Conservation (phyloP, 208 protist species). For the Leishmania guyanensis region DNA sequence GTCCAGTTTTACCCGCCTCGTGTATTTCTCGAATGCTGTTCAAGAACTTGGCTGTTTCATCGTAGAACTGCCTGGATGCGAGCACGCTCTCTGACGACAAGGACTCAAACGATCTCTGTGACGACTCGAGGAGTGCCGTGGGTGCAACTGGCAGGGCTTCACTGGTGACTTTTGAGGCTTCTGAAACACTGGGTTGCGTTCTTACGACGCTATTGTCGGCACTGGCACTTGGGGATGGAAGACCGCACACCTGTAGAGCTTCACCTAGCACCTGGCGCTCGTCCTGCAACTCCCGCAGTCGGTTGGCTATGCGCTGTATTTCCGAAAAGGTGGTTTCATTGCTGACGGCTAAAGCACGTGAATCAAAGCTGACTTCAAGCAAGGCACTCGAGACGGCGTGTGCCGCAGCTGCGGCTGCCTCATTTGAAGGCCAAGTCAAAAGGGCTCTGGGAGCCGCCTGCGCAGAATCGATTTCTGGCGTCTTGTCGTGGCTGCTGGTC, state of each 20-base stretch:
- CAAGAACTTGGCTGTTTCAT: slow-evolving; percentile 28
- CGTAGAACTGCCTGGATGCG: not conserved
- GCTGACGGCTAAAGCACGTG: slow-evolving; percentile 15
- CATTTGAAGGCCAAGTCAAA: not conserved
- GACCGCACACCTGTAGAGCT: not conserved
- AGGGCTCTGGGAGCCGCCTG: not conserved
- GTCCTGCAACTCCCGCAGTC: slow-evolving; percentile 15
- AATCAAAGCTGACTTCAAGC: slow-evolving; percentile 37
- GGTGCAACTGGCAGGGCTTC: not conserved
- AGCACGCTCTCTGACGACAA: not conserved
- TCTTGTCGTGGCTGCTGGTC: not conserved
- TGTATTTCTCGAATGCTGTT: slow-evolving; percentile 23
- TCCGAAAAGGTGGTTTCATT: slow-evolving; percentile 6
- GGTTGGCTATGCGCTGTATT: slow-evolving; percentile 26
- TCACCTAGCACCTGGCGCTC: not conserved
- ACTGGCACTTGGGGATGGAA: not conserved
- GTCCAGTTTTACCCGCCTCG: slow-evolving; percentile 3
- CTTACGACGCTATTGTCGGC: not conserved
- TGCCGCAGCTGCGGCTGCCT: not conserved
- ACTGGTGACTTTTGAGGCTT: not conserved
- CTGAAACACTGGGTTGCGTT: not conserved
- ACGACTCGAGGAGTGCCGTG: not conserved
- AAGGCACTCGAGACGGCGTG: slow-evolving; percentile 12
- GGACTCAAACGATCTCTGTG: not conserved
- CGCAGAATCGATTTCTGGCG: not conserved